Conservation (phyloP, 1,284 basidiomycete species). For the Calocybe gambosa region DNA sequence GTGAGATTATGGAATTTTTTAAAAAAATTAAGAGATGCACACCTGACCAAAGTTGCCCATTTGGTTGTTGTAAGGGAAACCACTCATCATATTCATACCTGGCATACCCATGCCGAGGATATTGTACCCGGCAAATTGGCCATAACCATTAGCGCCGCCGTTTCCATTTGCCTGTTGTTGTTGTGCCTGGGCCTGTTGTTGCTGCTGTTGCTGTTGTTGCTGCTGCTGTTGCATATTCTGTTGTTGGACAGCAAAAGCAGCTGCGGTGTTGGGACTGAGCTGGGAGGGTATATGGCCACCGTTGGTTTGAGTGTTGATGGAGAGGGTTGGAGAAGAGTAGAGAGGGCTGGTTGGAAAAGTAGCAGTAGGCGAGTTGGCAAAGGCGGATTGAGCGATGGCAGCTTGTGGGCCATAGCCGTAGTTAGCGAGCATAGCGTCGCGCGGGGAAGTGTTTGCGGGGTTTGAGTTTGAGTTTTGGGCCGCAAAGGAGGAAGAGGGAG, state of each 20-base stretch:
- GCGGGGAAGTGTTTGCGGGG: conserved; percentile 28
- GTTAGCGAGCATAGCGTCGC: conserved; percentile 67
- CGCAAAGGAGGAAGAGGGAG: conserved; percentile 56
- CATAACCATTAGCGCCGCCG: conserved; percentile 41
- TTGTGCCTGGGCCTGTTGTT: conserved; percentile 23
- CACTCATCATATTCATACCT: conserved; percentile 58
- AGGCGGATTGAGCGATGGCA: conserved; percentile 46
- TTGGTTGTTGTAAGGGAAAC: conserved; percentile 65
- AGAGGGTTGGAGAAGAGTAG: conserved; percentile 65
- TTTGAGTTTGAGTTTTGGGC: conserved; percentile 29
- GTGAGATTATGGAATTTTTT: conserved; percentile 23
- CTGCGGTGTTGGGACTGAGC: conserved; percentile 58
- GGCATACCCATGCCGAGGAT: conserved; percentile 75
- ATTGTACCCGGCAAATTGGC: conserved; percentile 56
- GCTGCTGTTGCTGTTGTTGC: conserved; percentile 38
- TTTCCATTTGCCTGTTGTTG: conserved; percentile 30
- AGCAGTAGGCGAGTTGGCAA: conserved; percentile 41
- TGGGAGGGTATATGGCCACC: conserved; percentile 47
- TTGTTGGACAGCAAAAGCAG: conserved; percentile 42
- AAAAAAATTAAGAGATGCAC: conserved; percentile 8
- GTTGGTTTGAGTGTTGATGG: conserved; percentile 59
- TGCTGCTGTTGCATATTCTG: conserved; percentile 45
- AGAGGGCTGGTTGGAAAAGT: conserved; percentile 47
- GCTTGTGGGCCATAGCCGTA: conserved; percentile 78
- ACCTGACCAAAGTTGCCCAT: conserved; percentile 66